A percentile compares a stretch with the other conserved stretches of the same genome.
These are phyloP conservation scores for Porphyrellus cyaneotinctus DNA, from an alignment of 768 basidiomycete genomes.

Conservation along the genomic window DNA sequence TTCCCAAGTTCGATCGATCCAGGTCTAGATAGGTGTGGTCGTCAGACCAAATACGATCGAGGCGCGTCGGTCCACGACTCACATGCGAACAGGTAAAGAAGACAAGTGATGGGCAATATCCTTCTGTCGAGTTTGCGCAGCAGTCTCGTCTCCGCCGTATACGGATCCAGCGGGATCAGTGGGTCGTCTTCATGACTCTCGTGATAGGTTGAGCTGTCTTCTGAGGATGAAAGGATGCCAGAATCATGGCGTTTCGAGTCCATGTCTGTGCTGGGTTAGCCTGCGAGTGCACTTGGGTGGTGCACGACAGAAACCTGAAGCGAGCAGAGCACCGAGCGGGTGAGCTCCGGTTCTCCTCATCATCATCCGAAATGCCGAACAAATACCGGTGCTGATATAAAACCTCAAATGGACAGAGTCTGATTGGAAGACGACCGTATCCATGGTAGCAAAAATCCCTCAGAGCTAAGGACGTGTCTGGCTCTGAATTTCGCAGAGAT, in stretches of 20 bases:
- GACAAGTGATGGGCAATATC: constrained; percentile 66
- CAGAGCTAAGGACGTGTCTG: too few species aligned
- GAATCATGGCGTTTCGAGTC: constrained; percentile 13
- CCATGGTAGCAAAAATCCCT: background rate
- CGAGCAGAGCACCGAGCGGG: background rate
- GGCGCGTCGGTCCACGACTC: constrained; percentile 32
- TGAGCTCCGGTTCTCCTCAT: background rate
- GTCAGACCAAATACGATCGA: background rate
- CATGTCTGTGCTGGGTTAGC: constrained; percentile 8
- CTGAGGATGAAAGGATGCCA: background rate
- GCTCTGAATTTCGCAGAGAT: too few species aligned
- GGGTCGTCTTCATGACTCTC: constrained; percentile 15
- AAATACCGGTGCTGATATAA: background rate
- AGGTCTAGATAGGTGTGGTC: constrained; percentile 36
- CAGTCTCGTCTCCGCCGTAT: constrained; percentile 46
- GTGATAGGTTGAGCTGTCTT: background rate
- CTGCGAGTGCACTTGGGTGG: background rate
- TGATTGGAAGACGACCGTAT: background rate
- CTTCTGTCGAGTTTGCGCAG: constrained; percentile 62
- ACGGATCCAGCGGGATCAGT: constrained; percentile 16
- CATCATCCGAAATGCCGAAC: background rate
- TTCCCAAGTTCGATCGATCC: constrained; percentile 76
- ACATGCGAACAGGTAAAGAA: constrained; percentile 79
- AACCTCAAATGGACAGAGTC: background rate
- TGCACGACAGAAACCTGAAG: background rate